Percentiles rank a stretch among this genome's conserved stretches.
phyloP scores from a whole-genome alignment of 2,329 filamentous ascomycete genomes.

The Sporothrix sp. region DNA sequence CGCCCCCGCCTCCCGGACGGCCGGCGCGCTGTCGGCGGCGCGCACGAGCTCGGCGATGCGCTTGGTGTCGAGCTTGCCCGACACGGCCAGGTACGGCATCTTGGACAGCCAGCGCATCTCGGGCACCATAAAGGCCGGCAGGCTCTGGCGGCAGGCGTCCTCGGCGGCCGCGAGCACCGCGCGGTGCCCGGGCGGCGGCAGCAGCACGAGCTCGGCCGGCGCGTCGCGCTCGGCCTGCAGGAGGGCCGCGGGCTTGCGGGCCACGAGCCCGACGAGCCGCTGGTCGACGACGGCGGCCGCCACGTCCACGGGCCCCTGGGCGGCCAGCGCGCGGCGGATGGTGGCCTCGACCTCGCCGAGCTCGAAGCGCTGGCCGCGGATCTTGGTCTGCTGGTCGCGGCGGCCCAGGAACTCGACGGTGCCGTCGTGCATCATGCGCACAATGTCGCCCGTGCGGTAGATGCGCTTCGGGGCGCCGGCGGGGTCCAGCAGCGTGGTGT shows the following conservation, averaged over 20 bases:
- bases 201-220: not conserved
- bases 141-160: conserved; percentile 3
- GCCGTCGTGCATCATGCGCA: conserved; percentile 15
- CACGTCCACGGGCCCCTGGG: conserved; percentile 7
- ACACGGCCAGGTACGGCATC: conserved; percentile 10
- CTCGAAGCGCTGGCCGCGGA: conserved; percentile 16
- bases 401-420: conserved; percentile 14
- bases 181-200: not conserved
- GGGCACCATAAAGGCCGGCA: conserved; percentile 14
- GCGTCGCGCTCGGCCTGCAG: conserved; percentile 6
- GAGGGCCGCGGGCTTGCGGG: not conserved
- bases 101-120: conserved; percentile 13
- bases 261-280: conserved; percentile 5
- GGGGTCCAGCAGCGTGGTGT: conserved; percentile 2
- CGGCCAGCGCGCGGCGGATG: conserved; percentile 1
- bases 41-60: conserved; percentile 5
- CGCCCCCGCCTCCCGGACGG: not conserved
- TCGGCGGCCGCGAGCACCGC: not conserved
- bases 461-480: conserved; percentile 6
- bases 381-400: conserved; percentile 16
- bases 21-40: not conserved
- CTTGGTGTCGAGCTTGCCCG: conserved; percentile 14
- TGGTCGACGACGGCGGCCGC: conserved; percentile 11
- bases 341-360: conserved; percentile 13
- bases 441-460: conserved; percentile 15